These are phyloP conservation scores for Zymoseptoria ardabiliae DNA, from an alignment of 2,329 filamentous ascomycete species.

Conservation along the genomic window DNA sequence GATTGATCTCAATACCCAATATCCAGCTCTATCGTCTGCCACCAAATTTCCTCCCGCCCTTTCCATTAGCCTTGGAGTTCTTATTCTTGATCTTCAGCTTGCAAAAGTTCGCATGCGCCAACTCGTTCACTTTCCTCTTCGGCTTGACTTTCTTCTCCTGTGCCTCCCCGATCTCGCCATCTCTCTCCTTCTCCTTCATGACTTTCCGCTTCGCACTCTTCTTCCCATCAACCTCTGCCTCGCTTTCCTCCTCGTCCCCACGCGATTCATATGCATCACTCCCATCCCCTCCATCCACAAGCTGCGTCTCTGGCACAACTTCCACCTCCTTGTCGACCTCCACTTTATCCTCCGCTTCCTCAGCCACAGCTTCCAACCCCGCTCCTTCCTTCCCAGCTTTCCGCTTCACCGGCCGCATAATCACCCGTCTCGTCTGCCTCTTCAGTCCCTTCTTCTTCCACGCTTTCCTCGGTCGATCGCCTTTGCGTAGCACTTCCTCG, in stretches of 20 bases:
- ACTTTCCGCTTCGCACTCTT: constrained; percentile 6
- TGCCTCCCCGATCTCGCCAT: not conserved
- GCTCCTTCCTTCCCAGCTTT: constrained; percentile 22
- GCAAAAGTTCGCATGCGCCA: constrained; percentile 42
- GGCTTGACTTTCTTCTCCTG: constrained; percentile 21
- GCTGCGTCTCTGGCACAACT: constrained; percentile 19
- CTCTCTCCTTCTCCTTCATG: constrained; percentile 2
- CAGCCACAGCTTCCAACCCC: constrained; percentile 9
- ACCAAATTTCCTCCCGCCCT: constrained; percentile 31
- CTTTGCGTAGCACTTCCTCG: constrained; percentile 36
- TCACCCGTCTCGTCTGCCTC: constrained; percentile 63
- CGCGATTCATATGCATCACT: constrained; percentile 5
- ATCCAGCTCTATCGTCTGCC: constrained; percentile 13
- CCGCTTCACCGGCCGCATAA: constrained; percentile 39
- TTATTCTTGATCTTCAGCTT: constrained; percentile 46
- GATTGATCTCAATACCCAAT: not conserved
- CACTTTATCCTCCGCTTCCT: constrained; percentile 6
- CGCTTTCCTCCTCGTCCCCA: not conserved
- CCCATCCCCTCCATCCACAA: not conserved
- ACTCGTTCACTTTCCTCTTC: constrained; percentile 39
- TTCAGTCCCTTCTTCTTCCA: constrained; percentile 84
- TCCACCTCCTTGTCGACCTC: constrained; percentile 9
- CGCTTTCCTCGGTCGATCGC: constrained; percentile 53
- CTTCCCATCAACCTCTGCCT: not conserved
- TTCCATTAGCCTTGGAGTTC: constrained; percentile 37